Evolutionary conservation across 2,329 filamentous ascomycete genomes (phyloP), one percentile per base, ranked within the genome.

Genomic region (Fusarium sp.): DNA sequence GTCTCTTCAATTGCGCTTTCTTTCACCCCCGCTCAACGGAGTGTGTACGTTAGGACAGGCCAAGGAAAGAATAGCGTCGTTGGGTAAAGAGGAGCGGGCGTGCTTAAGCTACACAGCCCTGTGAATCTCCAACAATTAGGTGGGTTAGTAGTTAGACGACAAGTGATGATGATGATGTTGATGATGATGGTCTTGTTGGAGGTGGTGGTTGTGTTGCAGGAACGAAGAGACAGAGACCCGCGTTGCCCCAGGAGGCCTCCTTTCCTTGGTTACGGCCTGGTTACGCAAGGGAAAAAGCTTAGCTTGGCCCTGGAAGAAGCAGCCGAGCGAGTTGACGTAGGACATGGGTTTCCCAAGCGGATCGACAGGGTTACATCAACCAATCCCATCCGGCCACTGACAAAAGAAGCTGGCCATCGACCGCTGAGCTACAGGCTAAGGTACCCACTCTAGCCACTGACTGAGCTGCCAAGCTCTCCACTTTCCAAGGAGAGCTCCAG

Each of bases 231-330:
- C 61, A 31, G 35, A 68, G n/a, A 26, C 44, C 50, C 38, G 65
- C 35, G 45, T 68, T 51, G 62, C 39, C 61, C 66, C 48, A 73
- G 70, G 70, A 72, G 70, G 70, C 70, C 70, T 72, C 70, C 63
- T 71, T 71, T 38, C 54, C 60, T 58, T 65, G 63, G 28, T 45
- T 22, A 53, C 28, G 38, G 30, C 4, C 39, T 50, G 41, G 33
- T 38, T 30, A 28, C 28, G 63, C 61, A 57, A 54, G 63, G 42
- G 35, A 16, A 62, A 64, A 54, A 54, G 50, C 48, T 51, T 54
- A 54, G 61, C 57, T 62, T 65, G 61, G 61, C 22, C 44, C 36
- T 42, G n/a, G 41, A 35, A 28, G 39, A 24, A 64, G 50, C 53
- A 58, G 12, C 53, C 28, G n/a, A 39, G 57, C 42, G 39, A 39